Evolutionary conservation across 2,329 filamentous ascomycete genomes (phyloP).

Genomic region (Colletotrichum sp.): DNA sequence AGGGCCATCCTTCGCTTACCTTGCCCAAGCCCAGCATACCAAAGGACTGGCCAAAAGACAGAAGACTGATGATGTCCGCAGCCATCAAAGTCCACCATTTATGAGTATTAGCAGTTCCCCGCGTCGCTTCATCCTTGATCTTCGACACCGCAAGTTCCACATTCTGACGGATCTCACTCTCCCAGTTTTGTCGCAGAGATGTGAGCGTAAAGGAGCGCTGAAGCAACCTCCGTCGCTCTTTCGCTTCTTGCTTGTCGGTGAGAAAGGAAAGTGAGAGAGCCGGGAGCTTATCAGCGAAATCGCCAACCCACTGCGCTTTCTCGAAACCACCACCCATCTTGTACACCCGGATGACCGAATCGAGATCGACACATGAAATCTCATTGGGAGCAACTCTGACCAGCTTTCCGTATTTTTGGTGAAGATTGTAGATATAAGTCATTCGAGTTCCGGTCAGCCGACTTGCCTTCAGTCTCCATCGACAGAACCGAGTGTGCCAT

Average conservation of each 20-base stretch:
- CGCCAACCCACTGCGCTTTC: neutral
- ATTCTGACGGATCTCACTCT: constrained; percentile 37
- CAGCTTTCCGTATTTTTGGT: neutral
- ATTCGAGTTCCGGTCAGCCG: neutral
- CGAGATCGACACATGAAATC: neutral
- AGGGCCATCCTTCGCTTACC: constrained; percentile 31
- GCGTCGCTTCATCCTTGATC: constrained; percentile 47
- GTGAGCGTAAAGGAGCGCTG: constrained; percentile 42
- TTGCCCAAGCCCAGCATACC: constrained; percentile 53
- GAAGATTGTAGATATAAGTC: neutral
- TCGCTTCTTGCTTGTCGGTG: neutral
- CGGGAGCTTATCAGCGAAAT: neutral
- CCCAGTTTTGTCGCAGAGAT: constrained; percentile 32
- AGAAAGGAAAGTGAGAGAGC: neutral
- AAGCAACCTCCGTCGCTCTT: constrained; percentile 40
- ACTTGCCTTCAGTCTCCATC: neutral
- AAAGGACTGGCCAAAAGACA: constrained; percentile 61
- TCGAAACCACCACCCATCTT: neutral
- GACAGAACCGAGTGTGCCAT: neutral
- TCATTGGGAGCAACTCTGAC: neutral
- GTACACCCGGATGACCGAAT: neutral
- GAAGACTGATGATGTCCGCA: constrained; percentile 57
- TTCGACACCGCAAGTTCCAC: constrained; percentile 43
- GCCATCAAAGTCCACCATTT: constrained; percentile 61
- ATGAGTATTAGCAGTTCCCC: constrained; percentile 47